These are phyloP conservation scores for Sistotremastrum suecicum DNA, from an alignment of 768 basidiomycete genomes.

Conservation along the genomic window DNA sequence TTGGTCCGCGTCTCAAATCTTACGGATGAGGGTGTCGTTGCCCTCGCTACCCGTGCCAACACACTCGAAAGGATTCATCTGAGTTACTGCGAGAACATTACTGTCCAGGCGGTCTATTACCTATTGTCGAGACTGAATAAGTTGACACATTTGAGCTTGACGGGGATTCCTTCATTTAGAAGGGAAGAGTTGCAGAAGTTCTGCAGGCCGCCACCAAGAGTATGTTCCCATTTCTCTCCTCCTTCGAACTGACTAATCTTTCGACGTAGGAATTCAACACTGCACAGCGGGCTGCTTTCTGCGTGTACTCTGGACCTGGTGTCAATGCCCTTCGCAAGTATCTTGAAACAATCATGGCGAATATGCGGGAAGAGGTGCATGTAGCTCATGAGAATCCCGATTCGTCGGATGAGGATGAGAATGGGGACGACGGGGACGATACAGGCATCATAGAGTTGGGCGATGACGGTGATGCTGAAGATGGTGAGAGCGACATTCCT, in stretches of 20 bases:
- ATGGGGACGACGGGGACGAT: too few species aligned
- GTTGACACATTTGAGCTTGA: constrained; percentile 88
- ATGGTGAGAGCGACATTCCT: too few species aligned
- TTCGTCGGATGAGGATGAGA: not conserved
- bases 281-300: constrained; percentile 80
- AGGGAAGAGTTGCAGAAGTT: constrained; percentile 76
- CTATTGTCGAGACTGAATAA: constrained; percentile 80
- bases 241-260: constrained; percentile 1
- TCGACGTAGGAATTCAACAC: constrained; percentile 70
- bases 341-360: constrained; percentile 21
- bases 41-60: constrained; percentile 72
- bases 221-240: constrained; percentile 22
- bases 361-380: not conserved
- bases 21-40: constrained; percentile 86
- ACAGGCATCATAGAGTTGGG: too few species aligned
- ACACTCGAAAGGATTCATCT: constrained; percentile 92
- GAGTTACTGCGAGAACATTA: constrained; percentile 93
- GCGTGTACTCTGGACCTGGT: constrained; percentile 91
- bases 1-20: constrained; percentile 86
- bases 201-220: constrained; percentile 77
- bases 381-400: too few species aligned
- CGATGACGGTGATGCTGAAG: too few species aligned
- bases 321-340: constrained; percentile 71
- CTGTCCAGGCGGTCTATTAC: constrained; percentile 82
- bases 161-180: constrained; percentile 91